Conservation (phyloP, 2,329 filamentous ascomycete species). For the Pseudocercospora macadamiae region DNA sequence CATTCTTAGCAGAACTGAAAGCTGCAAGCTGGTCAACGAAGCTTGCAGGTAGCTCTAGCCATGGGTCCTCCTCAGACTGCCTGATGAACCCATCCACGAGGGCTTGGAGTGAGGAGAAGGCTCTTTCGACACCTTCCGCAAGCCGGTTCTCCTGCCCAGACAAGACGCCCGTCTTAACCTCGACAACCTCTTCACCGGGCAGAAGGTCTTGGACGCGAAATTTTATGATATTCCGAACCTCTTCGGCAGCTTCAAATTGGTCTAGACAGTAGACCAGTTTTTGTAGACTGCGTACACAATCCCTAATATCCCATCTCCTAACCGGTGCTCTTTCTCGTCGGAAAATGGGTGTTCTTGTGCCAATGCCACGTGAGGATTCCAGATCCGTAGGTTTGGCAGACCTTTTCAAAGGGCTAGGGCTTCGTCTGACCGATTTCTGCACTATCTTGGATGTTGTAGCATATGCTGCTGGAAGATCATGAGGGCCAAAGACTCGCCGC, state of each 20-base stretch:
- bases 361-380: too few species aligned
- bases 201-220: not conserved
- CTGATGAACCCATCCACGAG: not conserved
- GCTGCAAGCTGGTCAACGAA: not conserved
- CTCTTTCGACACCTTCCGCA: not conserved
- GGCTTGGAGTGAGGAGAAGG: not conserved
- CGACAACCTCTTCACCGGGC: not conserved
- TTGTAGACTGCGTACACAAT: not conserved
- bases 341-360: not conserved
- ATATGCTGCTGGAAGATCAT: too few species aligned
- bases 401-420: not conserved
- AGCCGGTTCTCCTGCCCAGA: not conserved
- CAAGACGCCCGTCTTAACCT: not conserved
- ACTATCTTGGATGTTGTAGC: too few species aligned
- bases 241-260: not conserved
- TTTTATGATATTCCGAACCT: not conserved
- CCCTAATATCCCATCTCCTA: not conserved
- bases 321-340: not conserved
- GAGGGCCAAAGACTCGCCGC: too few species aligned
- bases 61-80: not conserved
- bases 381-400: too few species aligned
- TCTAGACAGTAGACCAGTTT: not conserved
- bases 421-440: too few species aligned
- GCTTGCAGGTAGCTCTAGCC: not conserved
- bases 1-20: not conserved